Conservation (phyloP, 2,329 filamentous ascomycete species). For the Diaporthe australafricana region DNA sequence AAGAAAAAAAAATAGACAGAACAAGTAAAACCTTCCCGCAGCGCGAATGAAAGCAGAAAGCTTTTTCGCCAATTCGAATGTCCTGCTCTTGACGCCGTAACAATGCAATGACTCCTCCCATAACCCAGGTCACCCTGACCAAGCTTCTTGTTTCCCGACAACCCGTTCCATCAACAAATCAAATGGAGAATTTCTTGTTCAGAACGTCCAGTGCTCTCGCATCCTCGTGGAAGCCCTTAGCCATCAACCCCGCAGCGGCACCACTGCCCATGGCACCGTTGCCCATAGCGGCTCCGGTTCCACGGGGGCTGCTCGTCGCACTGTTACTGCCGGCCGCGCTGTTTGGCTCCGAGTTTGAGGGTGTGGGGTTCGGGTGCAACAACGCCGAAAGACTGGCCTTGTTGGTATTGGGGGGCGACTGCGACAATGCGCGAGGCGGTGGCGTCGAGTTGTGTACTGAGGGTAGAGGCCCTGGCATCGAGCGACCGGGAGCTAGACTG, state of each 20-base stretch:
- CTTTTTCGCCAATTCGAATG: constrained; percentile 12
- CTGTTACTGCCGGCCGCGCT: constrained; percentile 57
- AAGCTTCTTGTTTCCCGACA: not conserved
- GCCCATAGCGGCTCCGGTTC: constrained; percentile 5
- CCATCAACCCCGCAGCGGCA: constrained; percentile 27
- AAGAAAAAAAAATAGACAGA: not conserved
- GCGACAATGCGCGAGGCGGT: constrained; percentile 59
- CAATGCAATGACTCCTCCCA: constrained; percentile 26
- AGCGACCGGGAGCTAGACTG: constrained; percentile 39
- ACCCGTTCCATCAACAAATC: not conserved
- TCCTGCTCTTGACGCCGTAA: constrained; percentile 26
- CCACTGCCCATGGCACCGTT: not conserved
- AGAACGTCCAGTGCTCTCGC: constrained; percentile 42
- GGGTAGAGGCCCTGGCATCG: constrained; percentile 55
- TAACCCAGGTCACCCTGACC: constrained; percentile 5
- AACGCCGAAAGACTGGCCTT: constrained; percentile 61
- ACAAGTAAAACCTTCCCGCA: not conserved
- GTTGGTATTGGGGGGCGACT: constrained; percentile 59
- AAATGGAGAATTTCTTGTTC: constrained; percentile 46
- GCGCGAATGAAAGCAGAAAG: not conserved
- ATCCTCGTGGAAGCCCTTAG: constrained; percentile 41
- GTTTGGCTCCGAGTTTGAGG: constrained; percentile 57
- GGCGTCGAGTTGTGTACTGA: constrained; percentile 43
- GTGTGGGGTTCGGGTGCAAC: constrained; percentile 65
- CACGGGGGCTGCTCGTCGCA: constrained; percentile 62